These are phyloP conservation scores for Brassica cretica DNA, from an alignment of 345 rosid species.

Conservation along the genomic window DNA sequence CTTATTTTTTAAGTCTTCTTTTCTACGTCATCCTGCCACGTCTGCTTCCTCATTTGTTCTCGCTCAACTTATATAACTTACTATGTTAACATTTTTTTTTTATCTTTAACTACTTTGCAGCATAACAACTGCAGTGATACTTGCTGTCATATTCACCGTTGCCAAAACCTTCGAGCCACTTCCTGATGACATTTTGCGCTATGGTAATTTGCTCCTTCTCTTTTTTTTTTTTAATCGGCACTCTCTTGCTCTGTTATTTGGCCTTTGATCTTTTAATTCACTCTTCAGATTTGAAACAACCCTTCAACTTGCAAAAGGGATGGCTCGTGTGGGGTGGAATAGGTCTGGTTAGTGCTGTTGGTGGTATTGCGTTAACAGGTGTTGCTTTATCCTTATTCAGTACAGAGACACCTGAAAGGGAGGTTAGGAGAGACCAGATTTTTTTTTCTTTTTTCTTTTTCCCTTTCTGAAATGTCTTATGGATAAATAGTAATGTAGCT, in stretches of 20 bases:
- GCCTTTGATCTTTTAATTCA: conserved; percentile 1
- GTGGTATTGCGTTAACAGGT: conserved; percentile 43
- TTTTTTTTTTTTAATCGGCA: neutral
- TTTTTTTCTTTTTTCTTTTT: neutral
- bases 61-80: neutral
- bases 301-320: conserved; percentile 41
- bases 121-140: conserved; percentile 68
- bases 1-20: too few relatives aligned
- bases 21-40: too few relatives aligned
- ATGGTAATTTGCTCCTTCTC: conserved; percentile 49
- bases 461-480: neutral
- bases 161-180: conserved; percentile 73
- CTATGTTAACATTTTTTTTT: neutral
- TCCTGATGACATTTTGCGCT: conserved; percentile 76
- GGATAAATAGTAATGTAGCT: neutral
- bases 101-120: conserved; percentile 44
- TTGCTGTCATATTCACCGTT: conserved; percentile 70
- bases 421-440: conserved; percentile 25
- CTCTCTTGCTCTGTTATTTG: conserved; percentile 4
- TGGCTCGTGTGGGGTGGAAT: conserved; percentile 45
- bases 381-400: conserved; percentile 37
- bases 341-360: conserved; percentile 40
- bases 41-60: too few relatives aligned
- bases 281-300: conserved; percentile 40
- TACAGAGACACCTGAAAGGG: conserved; percentile 41